Percentiles rank a stretch among this genome's conserved stretches.
Conservation (phyloP, 2,329 filamentous ascomycete genomes). For the Chrysoporthe cubensis region DNA sequence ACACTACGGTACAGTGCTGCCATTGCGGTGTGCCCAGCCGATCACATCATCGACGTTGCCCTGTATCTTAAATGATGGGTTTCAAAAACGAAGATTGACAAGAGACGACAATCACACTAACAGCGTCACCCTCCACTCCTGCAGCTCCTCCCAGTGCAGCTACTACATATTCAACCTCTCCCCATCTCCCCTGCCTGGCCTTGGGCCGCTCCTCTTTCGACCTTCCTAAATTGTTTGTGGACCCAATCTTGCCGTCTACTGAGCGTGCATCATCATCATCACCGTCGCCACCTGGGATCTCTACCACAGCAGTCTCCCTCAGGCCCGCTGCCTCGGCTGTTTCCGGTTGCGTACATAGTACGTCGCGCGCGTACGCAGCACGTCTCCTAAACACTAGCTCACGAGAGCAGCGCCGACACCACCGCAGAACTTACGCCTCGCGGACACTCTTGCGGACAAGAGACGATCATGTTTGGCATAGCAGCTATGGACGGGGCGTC, state of each 20-base stretch:
- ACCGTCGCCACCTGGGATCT: not conserved
- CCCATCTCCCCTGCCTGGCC: constrained; percentile 11
- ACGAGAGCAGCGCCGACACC: not conserved
- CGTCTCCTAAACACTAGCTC: not conserved
- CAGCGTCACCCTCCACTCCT: not conserved
- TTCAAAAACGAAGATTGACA: not conserved
- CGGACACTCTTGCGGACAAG: not conserved
- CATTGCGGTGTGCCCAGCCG: not conserved
- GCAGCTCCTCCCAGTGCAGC: not conserved
- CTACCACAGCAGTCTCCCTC: not conserved
- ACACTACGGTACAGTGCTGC: not conserved
- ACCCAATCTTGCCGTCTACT: not conserved
- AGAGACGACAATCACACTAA: too few species aligned
- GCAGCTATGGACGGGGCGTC: constrained; percentile 19
- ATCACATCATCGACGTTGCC: constrained; percentile 13
- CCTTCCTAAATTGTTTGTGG: constrained; percentile 20
- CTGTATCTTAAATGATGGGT: constrained; percentile 9
- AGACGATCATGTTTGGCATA: constrained; percentile 10
- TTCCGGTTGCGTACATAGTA: not conserved
- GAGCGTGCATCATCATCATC: not conserved
- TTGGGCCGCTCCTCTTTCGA: not conserved
- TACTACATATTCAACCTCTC: constrained; percentile 15
- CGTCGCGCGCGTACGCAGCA: not conserved
- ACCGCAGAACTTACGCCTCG: not conserved
- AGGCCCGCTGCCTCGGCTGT: not conserved